These are phyloP conservation scores for Epichloe uncinata DNA, from an alignment of 2,329 filamentous ascomycete species.

Conservation along the genomic window DNA sequence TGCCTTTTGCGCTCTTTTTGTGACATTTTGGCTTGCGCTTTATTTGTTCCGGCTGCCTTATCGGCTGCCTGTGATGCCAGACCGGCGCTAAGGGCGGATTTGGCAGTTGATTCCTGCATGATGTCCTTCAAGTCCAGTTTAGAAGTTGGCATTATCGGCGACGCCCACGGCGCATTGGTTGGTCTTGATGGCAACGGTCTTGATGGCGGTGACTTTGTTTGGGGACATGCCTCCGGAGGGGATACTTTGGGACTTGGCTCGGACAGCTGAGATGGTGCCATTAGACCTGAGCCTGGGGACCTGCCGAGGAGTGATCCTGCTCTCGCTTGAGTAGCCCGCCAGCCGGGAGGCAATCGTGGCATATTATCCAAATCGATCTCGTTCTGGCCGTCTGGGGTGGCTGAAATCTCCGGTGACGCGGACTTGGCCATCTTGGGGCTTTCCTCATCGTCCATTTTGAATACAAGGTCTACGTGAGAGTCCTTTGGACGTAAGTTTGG, in stretches of 20 bases:
- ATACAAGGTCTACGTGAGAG: conserved; percentile 69
- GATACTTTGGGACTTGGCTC: neutral
- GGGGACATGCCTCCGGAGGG: neutral
- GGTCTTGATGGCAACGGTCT: conserved; percentile 9
- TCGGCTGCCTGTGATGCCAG: conserved; percentile 37
- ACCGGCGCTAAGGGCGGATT: conserved; percentile 40
- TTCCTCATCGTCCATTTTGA: conserved; percentile 82
- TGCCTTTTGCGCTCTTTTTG: conserved; percentile 87
- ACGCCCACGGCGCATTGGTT: conserved; percentile 34
- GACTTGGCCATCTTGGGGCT: conserved; percentile 18
- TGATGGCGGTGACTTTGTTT: neutral
- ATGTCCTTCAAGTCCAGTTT: conserved; percentile 68
- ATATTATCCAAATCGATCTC: conserved; percentile 16
- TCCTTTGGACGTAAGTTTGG: conserved; percentile 55
- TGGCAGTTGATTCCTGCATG: conserved; percentile 45
- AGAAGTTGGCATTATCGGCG: conserved; percentile 36
- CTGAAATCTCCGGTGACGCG: conserved; percentile 10
- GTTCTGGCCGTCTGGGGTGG: conserved; percentile 9
- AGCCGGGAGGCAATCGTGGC: conserved; percentile 17
- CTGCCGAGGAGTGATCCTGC: neutral
- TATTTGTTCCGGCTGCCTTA: conserved; percentile 25
- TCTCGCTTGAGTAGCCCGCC: conserved; percentile 11
- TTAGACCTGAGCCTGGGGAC: neutral
- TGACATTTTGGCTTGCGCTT: conserved; percentile 51
- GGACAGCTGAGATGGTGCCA: neutral